Base-by-base conservation (phyloP, 371 early-diverging fungal genomes). In the Apophysomyces ossiformis region DNA sequence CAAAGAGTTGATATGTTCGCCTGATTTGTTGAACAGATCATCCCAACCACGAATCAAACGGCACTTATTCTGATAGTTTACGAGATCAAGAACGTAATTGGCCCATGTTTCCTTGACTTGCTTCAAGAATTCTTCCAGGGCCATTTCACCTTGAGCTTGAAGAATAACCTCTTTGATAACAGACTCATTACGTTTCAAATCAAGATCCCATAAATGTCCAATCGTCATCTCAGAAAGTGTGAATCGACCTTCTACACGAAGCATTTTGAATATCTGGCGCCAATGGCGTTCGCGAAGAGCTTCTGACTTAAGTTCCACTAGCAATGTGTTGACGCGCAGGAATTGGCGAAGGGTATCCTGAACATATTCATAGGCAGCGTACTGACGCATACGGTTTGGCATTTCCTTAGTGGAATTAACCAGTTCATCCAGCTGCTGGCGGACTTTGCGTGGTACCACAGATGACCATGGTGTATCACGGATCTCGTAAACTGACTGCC, bases 71-170 rank as follows among this genome's bases (percentile, higher is more conserved):
- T 98, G 98, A 73, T 97, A 99, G 61, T 95, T 93, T 64, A 97
- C 94, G 16, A 98, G 85, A 68, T 99, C 99, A 41, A 99, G 74
- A 2, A 90, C 87, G 72, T 95, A 98, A 54, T 85, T 89, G 18
- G 92, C 86, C 99, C 99, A 99, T 0, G 92, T 93, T 73, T 96
- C 97, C 77, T 84, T 84, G 65, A 84, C 78, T 69, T 95, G 94
- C 67, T 91, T 91, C 85, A 99, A 85, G 85, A 95, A 99, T 76
- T 96, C 96, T 77, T 99, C 99, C 44, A 99, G 81, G 2, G 96
- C 99, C 97, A 99, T 96, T 84, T 99, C 99, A 72, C 99, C 99
- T 76, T 97, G 95, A 5, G 99, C 99, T 46, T 90, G 90, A 15
- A 89, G 81, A 47, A 99, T 90, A 26, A 97, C 91, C 37, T 97